phyloP scores from a whole-genome alignment of 352 stramenopile genomes.

The Pythium brassicae region DNA sequence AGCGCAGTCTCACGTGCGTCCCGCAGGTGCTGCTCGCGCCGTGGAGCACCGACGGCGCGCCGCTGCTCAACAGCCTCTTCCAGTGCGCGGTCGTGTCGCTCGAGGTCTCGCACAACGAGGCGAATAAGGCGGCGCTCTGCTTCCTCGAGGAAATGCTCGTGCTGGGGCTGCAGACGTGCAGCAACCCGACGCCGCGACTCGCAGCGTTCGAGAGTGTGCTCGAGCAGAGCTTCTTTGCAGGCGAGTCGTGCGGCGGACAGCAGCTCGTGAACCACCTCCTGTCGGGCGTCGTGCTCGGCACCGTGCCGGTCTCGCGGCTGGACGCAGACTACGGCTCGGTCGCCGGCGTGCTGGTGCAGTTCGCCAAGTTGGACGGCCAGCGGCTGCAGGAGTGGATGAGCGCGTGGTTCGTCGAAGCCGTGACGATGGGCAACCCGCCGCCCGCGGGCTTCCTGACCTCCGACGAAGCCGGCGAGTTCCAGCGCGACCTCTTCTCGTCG shows the following conservation, averaged over 20 bases:
- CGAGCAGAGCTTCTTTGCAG: slow-evolving; percentile 18
- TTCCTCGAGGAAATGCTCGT: slow-evolving; percentile 82
- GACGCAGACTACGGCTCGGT: slow-evolving; percentile 81
- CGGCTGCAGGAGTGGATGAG: slow-evolving; percentile 51
- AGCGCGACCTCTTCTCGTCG: slow-evolving; percentile 60
- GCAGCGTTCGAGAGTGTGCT: slow-evolving; percentile 19
- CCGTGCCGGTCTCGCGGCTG: slow-evolving; percentile 52
- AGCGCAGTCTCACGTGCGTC: slow-evolving; percentile 83
- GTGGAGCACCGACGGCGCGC: slow-evolving; percentile 20
- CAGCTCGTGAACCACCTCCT: slow-evolving; percentile 63
- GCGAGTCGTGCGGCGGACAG: slow-evolving; percentile 23
- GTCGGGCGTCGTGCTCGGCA: slow-evolving; percentile 56
- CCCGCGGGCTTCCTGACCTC: slow-evolving; percentile 52
- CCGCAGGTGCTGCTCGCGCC: slow-evolving; percentile 63
- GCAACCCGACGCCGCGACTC: slow-evolving; percentile 12
- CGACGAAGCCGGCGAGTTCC: slow-evolving; percentile 59
- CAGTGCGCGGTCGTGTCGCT: slow-evolving; percentile 86
- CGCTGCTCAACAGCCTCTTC: slow-evolving; percentile 78
- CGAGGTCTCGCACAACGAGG: slow-evolving; percentile 90
- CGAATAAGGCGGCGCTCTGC: slow-evolving; percentile 91
- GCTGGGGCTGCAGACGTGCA: slow-evolving; percentile 15
- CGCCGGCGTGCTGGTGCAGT: slow-evolving; percentile 61
- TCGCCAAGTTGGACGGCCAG: slow-evolving; percentile 61
- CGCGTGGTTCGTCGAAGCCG: slow-evolving; percentile 63
- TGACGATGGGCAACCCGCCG: slow-evolving; percentile 25